Conservation (phyloP, 441 rosid genomes). For the Arabidopsis hybrid region DNA sequence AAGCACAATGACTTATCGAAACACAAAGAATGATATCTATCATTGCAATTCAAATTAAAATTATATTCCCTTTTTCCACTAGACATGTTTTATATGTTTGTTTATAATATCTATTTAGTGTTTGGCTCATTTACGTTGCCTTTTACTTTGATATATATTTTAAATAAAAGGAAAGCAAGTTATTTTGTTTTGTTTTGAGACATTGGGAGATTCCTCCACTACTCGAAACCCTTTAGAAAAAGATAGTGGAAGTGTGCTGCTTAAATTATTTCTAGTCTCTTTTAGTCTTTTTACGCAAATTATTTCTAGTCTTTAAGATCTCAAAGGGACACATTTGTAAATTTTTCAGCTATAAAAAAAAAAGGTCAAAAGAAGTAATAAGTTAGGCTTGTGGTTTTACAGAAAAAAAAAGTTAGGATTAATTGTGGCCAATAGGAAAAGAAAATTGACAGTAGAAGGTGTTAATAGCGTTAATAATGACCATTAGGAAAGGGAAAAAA, state of each 20-base stretch:
- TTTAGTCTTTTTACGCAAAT: conserved; percentile 19
- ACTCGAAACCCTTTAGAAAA: conserved; percentile 34
- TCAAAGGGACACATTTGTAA: conserved; percentile 28
- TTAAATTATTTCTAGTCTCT: conserved; percentile 16
- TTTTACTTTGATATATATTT: conserved; percentile 31
- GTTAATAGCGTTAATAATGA: not conserved
- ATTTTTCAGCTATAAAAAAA: not conserved
- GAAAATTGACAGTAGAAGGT: conserved; percentile 3
- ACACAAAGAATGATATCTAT: conserved; percentile 27
- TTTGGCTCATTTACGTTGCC: conserved; percentile 37
- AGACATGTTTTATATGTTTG: conserved; percentile 38
- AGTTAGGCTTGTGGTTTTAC: conserved; percentile 4
- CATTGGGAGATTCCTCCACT: conserved; percentile 47
- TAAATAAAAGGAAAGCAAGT: conserved; percentile 28
- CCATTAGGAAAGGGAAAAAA: not conserved
- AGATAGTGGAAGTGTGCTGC: conserved; percentile 43
- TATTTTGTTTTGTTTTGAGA: conserved; percentile 37
- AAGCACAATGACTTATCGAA: conserved; percentile 33
- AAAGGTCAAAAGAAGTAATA: not conserved
- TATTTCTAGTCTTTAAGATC: conserved; percentile 30
- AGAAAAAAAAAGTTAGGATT: not conserved
- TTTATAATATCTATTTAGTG: conserved; percentile 39
- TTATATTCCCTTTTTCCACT: conserved; percentile 39
- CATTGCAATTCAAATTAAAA: conserved; percentile 30
- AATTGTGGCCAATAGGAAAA: not conserved